These are phyloP conservation scores for Nicotiana obtusifolia DNA, from an alignment of 257 asterid species.

Conservation along the genomic window DNA sequence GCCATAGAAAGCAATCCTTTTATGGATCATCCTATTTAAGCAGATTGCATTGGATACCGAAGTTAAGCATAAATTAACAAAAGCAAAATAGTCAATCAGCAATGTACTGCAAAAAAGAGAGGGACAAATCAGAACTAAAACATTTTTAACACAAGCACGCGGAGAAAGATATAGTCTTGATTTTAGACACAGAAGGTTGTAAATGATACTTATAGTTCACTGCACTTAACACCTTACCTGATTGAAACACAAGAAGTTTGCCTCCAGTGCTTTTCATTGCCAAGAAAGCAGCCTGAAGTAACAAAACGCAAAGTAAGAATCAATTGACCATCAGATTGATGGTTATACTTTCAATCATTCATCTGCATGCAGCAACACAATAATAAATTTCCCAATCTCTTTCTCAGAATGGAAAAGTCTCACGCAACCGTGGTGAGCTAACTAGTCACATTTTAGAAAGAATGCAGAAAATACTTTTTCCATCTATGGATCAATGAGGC, in stretches of 20 bases:
- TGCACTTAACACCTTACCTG: conserved; percentile 47
- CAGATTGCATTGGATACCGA: not conserved
- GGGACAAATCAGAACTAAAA: not conserved
- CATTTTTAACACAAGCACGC: not conserved
- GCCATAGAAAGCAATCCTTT: not conserved
- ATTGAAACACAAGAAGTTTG: conserved; percentile 91
- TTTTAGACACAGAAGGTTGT: not conserved
- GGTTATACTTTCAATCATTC: not conserved
- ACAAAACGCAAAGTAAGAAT: conserved; percentile 4
- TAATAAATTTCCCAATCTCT: not conserved
- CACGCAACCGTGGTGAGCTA: not conserved
- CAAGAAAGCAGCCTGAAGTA: conserved; percentile 86
- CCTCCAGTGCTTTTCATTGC: conserved; percentile 97
- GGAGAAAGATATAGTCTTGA: not conserved
- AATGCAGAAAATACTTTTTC: not conserved
- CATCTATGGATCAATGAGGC: not conserved
- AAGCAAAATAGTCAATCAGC: not conserved
- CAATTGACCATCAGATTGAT: not conserved
- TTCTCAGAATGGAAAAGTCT: not conserved
- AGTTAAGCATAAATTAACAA: not conserved
- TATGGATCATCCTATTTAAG: not conserved
- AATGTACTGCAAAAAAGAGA: not conserved
- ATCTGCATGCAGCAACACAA: not conserved
- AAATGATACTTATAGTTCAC: not conserved
- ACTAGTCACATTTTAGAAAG: not conserved